Conservation (phyloP, 2,329 filamentous ascomycete species). For the Ophiobolus disseminans region DNA sequence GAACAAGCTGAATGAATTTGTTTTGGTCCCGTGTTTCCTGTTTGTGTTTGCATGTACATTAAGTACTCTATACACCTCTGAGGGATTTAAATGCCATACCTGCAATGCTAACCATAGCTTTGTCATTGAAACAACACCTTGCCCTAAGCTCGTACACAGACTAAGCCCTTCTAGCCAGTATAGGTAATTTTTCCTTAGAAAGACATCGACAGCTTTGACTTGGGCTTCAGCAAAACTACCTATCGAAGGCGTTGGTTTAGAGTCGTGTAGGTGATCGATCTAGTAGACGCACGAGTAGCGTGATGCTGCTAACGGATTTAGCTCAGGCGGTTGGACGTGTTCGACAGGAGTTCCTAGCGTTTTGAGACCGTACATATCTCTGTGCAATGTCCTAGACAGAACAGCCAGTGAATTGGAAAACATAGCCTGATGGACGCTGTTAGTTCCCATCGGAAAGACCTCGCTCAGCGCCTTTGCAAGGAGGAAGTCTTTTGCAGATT, state of each 20-base stretch:
- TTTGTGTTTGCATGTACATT: constrained; percentile 2
- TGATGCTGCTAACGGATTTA: constrained; percentile 33
- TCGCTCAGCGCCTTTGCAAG: constrained; percentile 15
- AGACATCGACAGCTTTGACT: constrained; percentile 8
- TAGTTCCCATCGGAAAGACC: constrained; percentile 40
- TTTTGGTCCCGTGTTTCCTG: not conserved
- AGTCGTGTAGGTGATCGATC: constrained; percentile 41
- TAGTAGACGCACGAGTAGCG: constrained; percentile 43
- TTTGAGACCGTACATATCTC: constrained; percentile 33
- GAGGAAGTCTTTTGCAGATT: constrained; percentile 56
- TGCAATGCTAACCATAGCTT: constrained; percentile 6
- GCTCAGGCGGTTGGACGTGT: constrained; percentile 22
- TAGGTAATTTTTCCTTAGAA: constrained; percentile 11
- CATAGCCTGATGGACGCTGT: constrained; percentile 18
- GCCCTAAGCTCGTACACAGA: constrained; percentile 10
- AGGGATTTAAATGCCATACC: not conserved
- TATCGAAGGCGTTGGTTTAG: constrained; percentile 5
- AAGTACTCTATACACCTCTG: not conserved
- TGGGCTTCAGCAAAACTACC: not conserved
- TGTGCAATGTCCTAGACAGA: constrained; percentile 21
- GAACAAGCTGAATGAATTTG: constrained; percentile 9
- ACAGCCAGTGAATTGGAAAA: constrained; percentile 40
- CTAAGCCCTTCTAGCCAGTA: constrained; percentile 15
- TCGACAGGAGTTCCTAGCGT: constrained; percentile 20
- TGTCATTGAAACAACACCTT: constrained; percentile 11